Evolutionary conservation across 345 rosid species (phyloP).

Genomic region (Chamaenerion angustifolium): DNA sequence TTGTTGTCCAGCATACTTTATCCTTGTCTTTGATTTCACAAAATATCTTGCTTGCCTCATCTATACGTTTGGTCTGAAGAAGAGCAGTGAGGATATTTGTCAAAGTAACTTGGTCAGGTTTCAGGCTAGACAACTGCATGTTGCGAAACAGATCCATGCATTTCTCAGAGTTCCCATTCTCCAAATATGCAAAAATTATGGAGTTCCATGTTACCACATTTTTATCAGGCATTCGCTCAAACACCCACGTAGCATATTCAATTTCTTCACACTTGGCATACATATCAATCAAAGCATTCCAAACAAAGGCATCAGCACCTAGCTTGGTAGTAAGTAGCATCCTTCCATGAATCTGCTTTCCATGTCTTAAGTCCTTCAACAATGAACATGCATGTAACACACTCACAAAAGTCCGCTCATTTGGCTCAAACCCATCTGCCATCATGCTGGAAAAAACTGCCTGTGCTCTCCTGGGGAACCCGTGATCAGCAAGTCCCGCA

Average conservation of each 20-base stretch:
- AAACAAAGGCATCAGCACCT: conserved; percentile 24
- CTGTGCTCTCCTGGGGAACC: conserved; percentile 23
- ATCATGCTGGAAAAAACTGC: conserved; percentile 24
- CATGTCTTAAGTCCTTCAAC: conserved; percentile 29
- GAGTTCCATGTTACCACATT: conserved; percentile 43
- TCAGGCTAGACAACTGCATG: conserved; percentile 26
- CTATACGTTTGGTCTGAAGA: conserved; percentile 17
- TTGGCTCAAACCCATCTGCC: conserved; percentile 21
- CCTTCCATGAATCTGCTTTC: conserved; percentile 47
- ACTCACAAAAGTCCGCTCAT: conserved; percentile 39
- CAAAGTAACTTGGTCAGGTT: conserved; percentile 35
- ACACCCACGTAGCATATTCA: conserved; percentile 32
- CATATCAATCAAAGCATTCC: conserved; percentile 45
- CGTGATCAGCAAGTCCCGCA: conserved; percentile 25
- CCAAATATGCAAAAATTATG: conserved; percentile 38
- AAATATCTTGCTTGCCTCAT: conserved; percentile 27
- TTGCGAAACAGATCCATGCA: conserved; percentile 31
- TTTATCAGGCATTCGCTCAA: conserved; percentile 22
- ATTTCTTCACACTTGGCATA: conserved; percentile 43
- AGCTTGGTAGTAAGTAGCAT: conserved; percentile 14
- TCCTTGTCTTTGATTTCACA: conserved; percentile 28
- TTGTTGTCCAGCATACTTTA: conserved; percentile 40
- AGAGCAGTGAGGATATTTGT: conserved; percentile 38
- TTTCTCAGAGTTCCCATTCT: conserved; percentile 25
- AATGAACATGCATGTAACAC: conserved; percentile 36